phyloP scores from a whole-genome alignment of 2,329 filamentous ascomycete species.

The Botrytis deweyae region DNA sequence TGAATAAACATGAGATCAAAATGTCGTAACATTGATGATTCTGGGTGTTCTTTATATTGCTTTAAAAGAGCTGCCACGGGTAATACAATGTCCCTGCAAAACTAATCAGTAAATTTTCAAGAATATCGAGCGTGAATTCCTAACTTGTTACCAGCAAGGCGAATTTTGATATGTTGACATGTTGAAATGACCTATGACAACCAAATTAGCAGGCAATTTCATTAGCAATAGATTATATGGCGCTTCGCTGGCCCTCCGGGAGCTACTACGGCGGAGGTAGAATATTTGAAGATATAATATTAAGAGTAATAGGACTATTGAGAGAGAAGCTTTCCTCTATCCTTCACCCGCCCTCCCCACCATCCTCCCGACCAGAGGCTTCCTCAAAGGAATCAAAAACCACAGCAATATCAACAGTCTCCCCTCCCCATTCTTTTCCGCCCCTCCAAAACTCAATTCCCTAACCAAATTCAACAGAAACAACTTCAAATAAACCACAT shows the following conservation, averaged over 20 bases:
- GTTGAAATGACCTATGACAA: conserved; percentile 58
- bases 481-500: conserved; percentile 11
- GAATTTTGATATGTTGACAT: conserved; percentile 69
- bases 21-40: conserved; percentile 74
- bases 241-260: background rate
- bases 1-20: conserved; percentile 89
- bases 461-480: background rate
- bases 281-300: background rate
- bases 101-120: conserved; percentile 13
- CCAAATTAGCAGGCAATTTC: conserved; percentile 17
- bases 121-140: background rate
- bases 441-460: background rate
- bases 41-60: conserved; percentile 77
- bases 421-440: background rate
- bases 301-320: background rate
- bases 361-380: background rate
- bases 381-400: background rate
- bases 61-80: conserved; percentile 82
- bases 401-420: background rate
- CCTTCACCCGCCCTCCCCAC: background rate
- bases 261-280: background rate
- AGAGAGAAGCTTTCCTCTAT: background rate
- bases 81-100: conserved; percentile 58
- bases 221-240: background rate
- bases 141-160: conserved; percentile 41